Base-by-base conservation (phyloP, 108 stramenopile genomes). In the Skeletonema potamos region DNA sequence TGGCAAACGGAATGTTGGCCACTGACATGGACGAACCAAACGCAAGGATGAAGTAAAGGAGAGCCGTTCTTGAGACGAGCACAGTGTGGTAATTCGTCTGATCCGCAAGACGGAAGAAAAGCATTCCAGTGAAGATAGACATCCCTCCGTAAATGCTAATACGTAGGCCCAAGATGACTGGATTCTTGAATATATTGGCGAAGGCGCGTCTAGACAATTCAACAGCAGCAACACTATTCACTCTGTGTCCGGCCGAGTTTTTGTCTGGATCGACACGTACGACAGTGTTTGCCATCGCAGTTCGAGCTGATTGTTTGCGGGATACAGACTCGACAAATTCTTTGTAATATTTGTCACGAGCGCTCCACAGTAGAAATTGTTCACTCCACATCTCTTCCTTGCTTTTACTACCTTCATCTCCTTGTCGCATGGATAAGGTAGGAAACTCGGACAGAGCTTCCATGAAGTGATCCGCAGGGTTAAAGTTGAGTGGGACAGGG, bases 11-110 rank as follows among this genome's bases (percentile, higher is more conserved):
- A 24, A 89, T 41, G 6, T 73, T 82, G 6, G 85, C 88, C 11
- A 89, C 79, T 30, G 77, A 80, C 88, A 89, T 86, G 43, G 82
- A 89, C 33, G 78, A 74, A 58, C 86, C 86, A 55, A 89, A 89
- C 27, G 85, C 83, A 18, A 86, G 78, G 62, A 84, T 81, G 70
- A 85, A 89, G 68, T 83, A 89, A 12, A 86, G 33, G 2, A 86
- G 69, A 1, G 85, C 85, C 12, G 78, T 55, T 6, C 85, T 72
- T 7, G 65, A 41, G 10, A 63, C 66, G 9, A 73, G 60, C 39
- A 88, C 68, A 20, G 74, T 64, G 13, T 75, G 70, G 27, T 51
- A 64, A 36, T 83, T 62, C 12, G 34, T 64, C 9, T 64, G 24
- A 10, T 81, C 41, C n/a, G 72, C 80, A 0, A 85, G 69, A 36